Evolutionary conservation across 2,329 filamentous ascomycete genomes (phyloP), one percentile per base, ranked within the genome.

Genomic region (Colletotrichum noveboracense): DNA sequence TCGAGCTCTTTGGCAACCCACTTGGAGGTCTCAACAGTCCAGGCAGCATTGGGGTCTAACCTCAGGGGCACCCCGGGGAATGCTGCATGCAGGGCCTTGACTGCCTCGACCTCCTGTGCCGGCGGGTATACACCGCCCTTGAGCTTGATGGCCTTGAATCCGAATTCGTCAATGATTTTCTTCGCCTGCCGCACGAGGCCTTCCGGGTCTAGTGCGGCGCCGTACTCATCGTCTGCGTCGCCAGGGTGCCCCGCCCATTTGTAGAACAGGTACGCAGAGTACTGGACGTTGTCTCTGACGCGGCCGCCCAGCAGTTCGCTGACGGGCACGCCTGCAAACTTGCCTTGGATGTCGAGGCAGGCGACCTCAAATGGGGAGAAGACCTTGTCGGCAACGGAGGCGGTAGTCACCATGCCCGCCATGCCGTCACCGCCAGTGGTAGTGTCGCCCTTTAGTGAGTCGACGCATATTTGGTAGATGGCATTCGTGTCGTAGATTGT

Each of bases 381-480:
- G 66, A 87, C 82, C 61, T 87, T 87, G 48, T 87, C 85, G 7
- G 79, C 76, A 1, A 84, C 83, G 3, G 84, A 86, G 1, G 85
- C 85, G 0, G 85, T 86, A 4, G 85, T 87, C 13, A 87, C 85
- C 84, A 87, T 84, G 34, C 80, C 83, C 0, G 90, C 88, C 60
- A 96, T 85, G 71, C 94, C 95, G 79, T 93, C 91, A 52, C 67
- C 95, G 14, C 76, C 94, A 61, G 89, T 92, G 4, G 70, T 71
- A 30, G 70, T 73, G 66, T 74, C 71, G 24, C 76, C 74, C 1
- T 93, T 93, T 0, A 86, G 81, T 0, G 94, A 94, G 70, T 96
- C 93, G 85, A 95, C 89, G 81, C 97, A 97, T 5, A 92, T 94
- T 77, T 95, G 93, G 84, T 96, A 96, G 78, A 96, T 90, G 79